Base-by-base conservation (phyloP, 805 yeast genomes). In the Alloascoidea hylecoeti region DNA sequence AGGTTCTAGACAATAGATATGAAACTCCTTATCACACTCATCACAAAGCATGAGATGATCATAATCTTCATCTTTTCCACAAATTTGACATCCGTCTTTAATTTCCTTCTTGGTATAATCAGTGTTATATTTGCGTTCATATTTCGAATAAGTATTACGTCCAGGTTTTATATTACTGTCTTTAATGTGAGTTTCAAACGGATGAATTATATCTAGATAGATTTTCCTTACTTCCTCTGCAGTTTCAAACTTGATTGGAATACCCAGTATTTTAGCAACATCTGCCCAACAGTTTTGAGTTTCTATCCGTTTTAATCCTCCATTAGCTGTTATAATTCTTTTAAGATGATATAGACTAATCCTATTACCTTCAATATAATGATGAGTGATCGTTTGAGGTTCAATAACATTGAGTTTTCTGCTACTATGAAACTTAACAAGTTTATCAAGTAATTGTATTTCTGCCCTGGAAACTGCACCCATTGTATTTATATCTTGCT, bases 11-110 rank as follows among this genome's bases (percentile, higher is more conserved):
- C 95, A 85, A 32, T 60, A 57, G 56, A 65, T 62, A 53, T 88
- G 96, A 54, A 61, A 84, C 1, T 72, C 68, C 38, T 66, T 67
- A 41, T 78, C 74, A 50, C 96, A 88, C 30, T 79, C 79, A 46
- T 77, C 82, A 53, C 96, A 88, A 3, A 44, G 42, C 18, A 43
- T 45, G 44, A 41, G 41, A 9, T 30, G 35, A n/a, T 19, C 28
- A 17, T 42, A 43, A 15, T 42, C 38, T 16, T 38, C 38, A 15
- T 48, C 53, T 3, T 39, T 35, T 18, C 46, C 48, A 35, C 60
- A 55, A 4, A 42, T 30, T 33, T 49, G 53, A 35, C 59, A 56
- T 4, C 18, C 32, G 19, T 41, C 42, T 12, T 39, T 36, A 5
- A 17, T 38, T 15, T 41, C 42, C 5, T 33, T 15, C 17, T 19